These are phyloP conservation scores for Penicillium macrosclerotiorum DNA, from an alignment of 495 filamentous ascomycete species.

Conservation along the genomic window DNA sequence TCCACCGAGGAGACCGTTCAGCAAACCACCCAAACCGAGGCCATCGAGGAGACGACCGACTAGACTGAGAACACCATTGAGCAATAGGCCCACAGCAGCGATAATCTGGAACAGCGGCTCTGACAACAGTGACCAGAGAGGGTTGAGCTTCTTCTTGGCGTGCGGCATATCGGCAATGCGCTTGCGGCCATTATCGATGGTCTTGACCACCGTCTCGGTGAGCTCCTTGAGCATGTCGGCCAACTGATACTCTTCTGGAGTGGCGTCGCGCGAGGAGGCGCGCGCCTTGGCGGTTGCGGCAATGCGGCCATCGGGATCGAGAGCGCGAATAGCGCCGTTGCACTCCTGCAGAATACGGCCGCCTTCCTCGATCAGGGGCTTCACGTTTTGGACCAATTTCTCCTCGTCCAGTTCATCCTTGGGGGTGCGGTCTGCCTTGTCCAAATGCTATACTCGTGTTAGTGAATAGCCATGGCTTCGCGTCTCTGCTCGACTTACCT, in stretches of 20 bases:
- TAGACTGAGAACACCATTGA: slow-evolving; percentile 78
- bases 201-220: slow-evolving; percentile 59
- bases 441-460: slow-evolving; percentile 58
- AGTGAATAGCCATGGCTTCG: slow-evolving; percentile 8
- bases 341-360: slow-evolving; percentile 79
- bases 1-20: slow-evolving; percentile 76
- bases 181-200: slow-evolving; percentile 83
- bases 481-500: slow-evolving; percentile 46
- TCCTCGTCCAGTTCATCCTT: slow-evolving; percentile 92
- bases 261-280: slow-evolving; percentile 75
- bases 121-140: slow-evolving; percentile 73
- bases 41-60: slow-evolving; percentile 79
- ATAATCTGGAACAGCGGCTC: slow-evolving; percentile 88
- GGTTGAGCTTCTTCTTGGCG: slow-evolving; percentile 90
- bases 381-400: slow-evolving; percentile 77
- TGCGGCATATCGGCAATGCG: slow-evolving; percentile 88
- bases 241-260: slow-evolving; percentile 80
- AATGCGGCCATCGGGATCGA: slow-evolving; percentile 87
- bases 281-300: slow-evolving; percentile 83
- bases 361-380: slow-evolving; percentile 83
- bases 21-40: slow-evolving; percentile 78
- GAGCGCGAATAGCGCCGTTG: slow-evolving; percentile 84
- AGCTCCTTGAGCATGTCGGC: slow-evolving; percentile 81
- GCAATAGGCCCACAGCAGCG: slow-evolving; percentile 80
- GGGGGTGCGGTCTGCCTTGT: slow-evolving; percentile 76